These are phyloP conservation scores for Chamaecrista fasciculata DNA, from an alignment of 306 rosid genomes.

Conservation along the genomic window DNA sequence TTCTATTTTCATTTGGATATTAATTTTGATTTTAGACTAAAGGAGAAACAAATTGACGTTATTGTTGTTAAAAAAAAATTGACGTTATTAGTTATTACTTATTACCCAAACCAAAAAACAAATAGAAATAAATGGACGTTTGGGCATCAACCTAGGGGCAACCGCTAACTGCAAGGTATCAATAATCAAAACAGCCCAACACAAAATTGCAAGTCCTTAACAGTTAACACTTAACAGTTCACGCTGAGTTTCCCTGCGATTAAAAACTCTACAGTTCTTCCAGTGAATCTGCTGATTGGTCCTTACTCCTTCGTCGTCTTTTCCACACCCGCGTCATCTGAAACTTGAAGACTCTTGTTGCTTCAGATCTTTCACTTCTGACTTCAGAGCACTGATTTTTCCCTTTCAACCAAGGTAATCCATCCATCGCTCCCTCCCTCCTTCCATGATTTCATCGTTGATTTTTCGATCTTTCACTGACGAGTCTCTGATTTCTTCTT, in stretches of 20 bases:
- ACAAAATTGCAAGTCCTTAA: too few species aligned
- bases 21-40: too few species aligned
- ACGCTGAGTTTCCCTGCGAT: conserved; percentile 18
- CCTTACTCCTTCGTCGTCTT: not conserved
- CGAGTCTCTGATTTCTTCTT: conserved; percentile 23
- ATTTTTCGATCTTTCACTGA: not conserved
- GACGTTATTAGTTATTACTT: too few species aligned
- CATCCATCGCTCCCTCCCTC: not conserved
- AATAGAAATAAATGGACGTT: not conserved
- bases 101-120: too few species aligned
- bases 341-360: not conserved
- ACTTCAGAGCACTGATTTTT: not conserved
- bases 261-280: conserved; percentile 21
- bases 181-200: too few species aligned
- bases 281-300: not conserved
- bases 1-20: too few species aligned
- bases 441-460: not conserved
- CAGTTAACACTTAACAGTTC: too few species aligned
- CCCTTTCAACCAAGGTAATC: conserved; percentile 13
- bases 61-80: too few species aligned
- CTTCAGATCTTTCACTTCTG: conserved; percentile 37
- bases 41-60: too few species aligned
- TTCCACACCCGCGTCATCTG: not conserved
- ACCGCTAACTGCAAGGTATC: not conserved
- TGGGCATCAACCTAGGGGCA: not conserved